Evolutionary conservation across 1,284 basidiomycete genomes (phyloP), one percentile per base, ranked within the genome.

Genomic region (Malassezia dermatis): DNA sequence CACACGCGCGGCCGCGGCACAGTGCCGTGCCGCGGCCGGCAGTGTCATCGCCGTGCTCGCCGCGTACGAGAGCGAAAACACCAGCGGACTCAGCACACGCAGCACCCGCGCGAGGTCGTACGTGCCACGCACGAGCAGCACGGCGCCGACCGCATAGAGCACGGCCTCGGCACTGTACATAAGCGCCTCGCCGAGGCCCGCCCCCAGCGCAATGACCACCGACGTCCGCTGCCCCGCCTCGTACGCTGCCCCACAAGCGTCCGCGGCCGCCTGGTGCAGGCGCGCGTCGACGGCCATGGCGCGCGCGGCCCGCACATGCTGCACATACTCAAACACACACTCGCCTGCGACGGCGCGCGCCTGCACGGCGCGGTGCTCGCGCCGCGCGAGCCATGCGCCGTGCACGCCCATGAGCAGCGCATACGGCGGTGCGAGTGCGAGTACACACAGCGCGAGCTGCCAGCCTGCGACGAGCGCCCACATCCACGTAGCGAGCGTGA

Each of bases 31-130:
- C 3, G 69, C 51, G 6, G 60, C 62, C 0, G 72, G 71, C 24
- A 75, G 44, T 77, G 89, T 91, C 26, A 83, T 81, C 81, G 95
- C 73, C 89, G 87, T 23, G 85, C 83, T 1, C 15, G 46, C 32
- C 32, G 88, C 88, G 62, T 94, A 93, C 2, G 88, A 88, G 58
- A 96, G 84, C 0, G 86, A 85, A 78, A 96, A 96, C 34, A 96
- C 83, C 54, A 96, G 85, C 55, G 96, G 80, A 59, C 91, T 86
- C 71, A 94, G 83, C 23, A 88, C 86, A 75, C 90, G 81, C 42
- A 94, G 81, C 85, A 95, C 88, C 61, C 84, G 81, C 59, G 84
- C 79, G 74, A 93, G 94, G 13, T 82, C 82, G 76, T 93, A 90
- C 12, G 81, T 82, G n/a, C 86, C 88, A 4, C 80, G 78, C 4